A percentile compares a stretch with the other conserved stretches of the same genome.
phyloP scores from a whole-genome alignment of 371 early-diverging fungal species.

The Smittium culicis region DNA sequence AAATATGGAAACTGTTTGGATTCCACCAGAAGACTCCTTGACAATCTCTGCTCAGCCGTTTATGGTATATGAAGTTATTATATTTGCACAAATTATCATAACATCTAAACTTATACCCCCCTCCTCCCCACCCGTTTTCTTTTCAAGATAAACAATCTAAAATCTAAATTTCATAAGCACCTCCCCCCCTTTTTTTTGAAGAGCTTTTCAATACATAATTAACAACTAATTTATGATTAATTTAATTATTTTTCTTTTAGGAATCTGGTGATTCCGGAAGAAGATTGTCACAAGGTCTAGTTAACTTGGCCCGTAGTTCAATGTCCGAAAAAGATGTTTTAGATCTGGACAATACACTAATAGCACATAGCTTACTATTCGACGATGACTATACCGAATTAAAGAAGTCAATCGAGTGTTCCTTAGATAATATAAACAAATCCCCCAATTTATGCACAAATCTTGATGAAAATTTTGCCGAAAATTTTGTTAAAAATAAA shows the following conservation, averaged over 20 bases:
- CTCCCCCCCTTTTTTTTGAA: too few species aligned
- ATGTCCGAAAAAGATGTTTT: neutral
- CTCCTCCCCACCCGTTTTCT: too few species aligned
- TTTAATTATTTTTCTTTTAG: neutral
- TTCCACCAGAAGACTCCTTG: constrained; percentile 50
- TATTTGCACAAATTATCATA: too few species aligned
- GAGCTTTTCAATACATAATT: too few species aligned
- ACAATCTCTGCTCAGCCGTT: constrained; percentile 65
- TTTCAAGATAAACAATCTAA: too few species aligned
- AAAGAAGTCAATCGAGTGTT: too few species aligned
- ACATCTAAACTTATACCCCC: too few species aligned
- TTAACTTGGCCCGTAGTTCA: neutral
- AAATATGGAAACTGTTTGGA: constrained; percentile 75
- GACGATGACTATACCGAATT: neutral
- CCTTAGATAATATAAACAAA: too few species aligned
- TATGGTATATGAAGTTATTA: constrained; percentile 26
- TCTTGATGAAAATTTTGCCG: too few species aligned
- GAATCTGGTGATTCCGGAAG: neutral
- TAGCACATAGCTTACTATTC: neutral
- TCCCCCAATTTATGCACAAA: too few species aligned
- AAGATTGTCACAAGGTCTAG: neutral
- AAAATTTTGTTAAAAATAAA: too few species aligned
- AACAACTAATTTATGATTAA: neutral
- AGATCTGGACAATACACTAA: constrained; percentile 1
- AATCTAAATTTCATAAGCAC: too few species aligned